These are phyloP conservation scores for Trifolium pratense DNA, from an alignment of 306 rosid genomes.

Conservation along the genomic window DNA sequence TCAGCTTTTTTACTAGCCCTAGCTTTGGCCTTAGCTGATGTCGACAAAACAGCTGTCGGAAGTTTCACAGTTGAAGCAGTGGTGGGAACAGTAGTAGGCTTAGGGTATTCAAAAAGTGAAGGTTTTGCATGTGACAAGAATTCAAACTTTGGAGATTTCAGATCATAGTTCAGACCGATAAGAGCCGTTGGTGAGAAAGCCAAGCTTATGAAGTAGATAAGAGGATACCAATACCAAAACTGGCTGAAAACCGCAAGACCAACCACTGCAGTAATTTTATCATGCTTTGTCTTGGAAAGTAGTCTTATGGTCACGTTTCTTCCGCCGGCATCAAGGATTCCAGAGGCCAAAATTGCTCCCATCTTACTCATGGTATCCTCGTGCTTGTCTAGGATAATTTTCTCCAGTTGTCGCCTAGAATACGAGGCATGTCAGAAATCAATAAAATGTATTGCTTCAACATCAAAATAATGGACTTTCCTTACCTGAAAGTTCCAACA, in stretches of 20 bases:
- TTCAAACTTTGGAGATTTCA: slow-evolving; percentile 89
- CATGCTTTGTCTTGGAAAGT: slow-evolving; percentile 94
- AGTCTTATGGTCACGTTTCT: slow-evolving; percentile 93
- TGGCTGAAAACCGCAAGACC: slow-evolving; percentile 99
- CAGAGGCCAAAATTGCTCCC: slow-evolving; percentile 99
- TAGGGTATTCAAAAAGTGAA: slow-evolving; percentile 92
- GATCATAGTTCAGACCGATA: slow-evolving; percentile 86
- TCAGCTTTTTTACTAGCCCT: slow-evolving; percentile 92
- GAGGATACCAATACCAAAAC: slow-evolving; percentile 99
- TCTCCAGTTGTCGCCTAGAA: slow-evolving; percentile 91
- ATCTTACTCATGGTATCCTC: slow-evolving; percentile 99
- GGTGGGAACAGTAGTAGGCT: slow-evolving; percentile 80
- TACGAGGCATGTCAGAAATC: slow-evolving; percentile 20
- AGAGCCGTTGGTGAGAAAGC: slow-evolving; percentile 93
- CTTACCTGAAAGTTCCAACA: slow-evolving; percentile 90
- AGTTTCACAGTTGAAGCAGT: slow-evolving; percentile 88
- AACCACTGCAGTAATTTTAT: slow-evolving; percentile 92
- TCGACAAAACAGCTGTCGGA: slow-evolving; percentile 96
- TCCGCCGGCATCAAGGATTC: slow-evolving; percentile 99
- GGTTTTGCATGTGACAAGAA: slow-evolving; percentile 94
- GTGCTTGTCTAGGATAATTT: slow-evolving; percentile 95
- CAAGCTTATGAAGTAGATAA: slow-evolving; percentile 87
- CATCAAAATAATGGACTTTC: slow-evolving; percentile 8
- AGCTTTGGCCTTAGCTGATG: slow-evolving; percentile 97
- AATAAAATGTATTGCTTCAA: background rate